Conservation (phyloP, 2,329 filamentous ascomycete species). For the Penicillium sp. region DNA sequence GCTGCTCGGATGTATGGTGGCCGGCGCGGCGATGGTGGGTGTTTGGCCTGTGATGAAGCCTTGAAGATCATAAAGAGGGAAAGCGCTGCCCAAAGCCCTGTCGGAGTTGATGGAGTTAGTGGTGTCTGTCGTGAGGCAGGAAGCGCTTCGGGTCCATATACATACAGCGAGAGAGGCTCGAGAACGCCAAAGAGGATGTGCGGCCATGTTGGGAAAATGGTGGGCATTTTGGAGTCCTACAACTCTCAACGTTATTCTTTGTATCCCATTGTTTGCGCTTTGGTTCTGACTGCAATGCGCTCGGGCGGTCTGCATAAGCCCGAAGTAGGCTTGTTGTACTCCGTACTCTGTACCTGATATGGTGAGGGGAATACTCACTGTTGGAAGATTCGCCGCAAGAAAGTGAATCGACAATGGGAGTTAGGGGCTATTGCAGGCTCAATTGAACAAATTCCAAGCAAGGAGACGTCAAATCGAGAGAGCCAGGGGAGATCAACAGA, state of each 20-base stretch:
- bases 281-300: not conserved
- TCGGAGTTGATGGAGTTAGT: conserved; percentile 1
- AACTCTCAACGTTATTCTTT: not conserved
- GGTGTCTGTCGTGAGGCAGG: conserved; percentile 7
- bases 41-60: conserved; percentile 68
- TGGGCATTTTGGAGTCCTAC: conserved; percentile 26
- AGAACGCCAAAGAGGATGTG: conserved; percentile 67
- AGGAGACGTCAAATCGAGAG: not conserved
- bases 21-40: conserved; percentile 37
- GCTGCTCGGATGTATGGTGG: conserved; percentile 40
- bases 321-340: conserved; percentile 1
- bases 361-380: not conserved
- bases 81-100: conserved; percentile 62
- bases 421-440: not conserved
- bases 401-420: too few species aligned
- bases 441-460: not conserved
- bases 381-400: not conserved
- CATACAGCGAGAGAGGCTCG: conserved; percentile 70
- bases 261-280: not conserved
- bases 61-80: conserved; percentile 57
- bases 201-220: conserved; percentile 65
- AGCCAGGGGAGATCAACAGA: conserved; percentile 3
- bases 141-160: conserved; percentile 33
- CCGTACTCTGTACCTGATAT: not conserved
- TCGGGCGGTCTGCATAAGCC: not conserved